Base-by-base conservation (phyloP, 2,329 filamentous ascomycete species). In the Diaporthe humulicola region DNA sequence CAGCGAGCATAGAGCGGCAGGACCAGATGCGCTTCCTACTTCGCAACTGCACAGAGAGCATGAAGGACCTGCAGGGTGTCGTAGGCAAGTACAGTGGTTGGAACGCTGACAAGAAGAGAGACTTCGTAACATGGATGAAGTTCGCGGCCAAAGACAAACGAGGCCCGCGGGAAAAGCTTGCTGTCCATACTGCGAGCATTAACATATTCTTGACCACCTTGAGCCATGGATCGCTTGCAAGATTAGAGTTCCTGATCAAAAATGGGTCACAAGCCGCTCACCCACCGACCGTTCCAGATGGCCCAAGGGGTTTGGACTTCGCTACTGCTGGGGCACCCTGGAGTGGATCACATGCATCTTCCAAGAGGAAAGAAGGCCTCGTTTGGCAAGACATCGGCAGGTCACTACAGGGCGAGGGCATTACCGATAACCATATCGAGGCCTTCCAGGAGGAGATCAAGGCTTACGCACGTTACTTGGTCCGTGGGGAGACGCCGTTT, bases 101-200 rank as follows among this genome's bases (percentile, higher is more conserved):
- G 64, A 36, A 36, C 17, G n/a, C 48, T 22, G 64, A 69, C n/a
- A 69, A 69, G 64, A 69, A 33, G 64, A 69, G 48, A n/a, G 64
- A 69, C n/a, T 69, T 69, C 3, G 64, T 69, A n/a, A n/a, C 64
- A 9, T 69, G 64, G 64, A 69, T 69, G 64, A 69, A 40, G 33
- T 54, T 69, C 30, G 64, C 64, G 33, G 64, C 64, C 33, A 69
- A 54, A 33, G 64, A 69, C 64, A 69, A 69, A 48, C 45, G 64
- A 15, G 64, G 64, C 33, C 64, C 64, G 48, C 33, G 64, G 33
- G 64, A 69, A 15, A 69, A 69, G 33, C 48, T 69, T 5, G 64
- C 64, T 22, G 25, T 69, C 14, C 64, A 69, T 2, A 54, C 64
- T 2, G 64, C 64, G 33, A 69, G 64, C 64, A 69, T 69, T 14